phyloP scores from a whole-genome alignment of 2,329 filamentous ascomycete genomes.

The Alternaria brassicae region DNA sequence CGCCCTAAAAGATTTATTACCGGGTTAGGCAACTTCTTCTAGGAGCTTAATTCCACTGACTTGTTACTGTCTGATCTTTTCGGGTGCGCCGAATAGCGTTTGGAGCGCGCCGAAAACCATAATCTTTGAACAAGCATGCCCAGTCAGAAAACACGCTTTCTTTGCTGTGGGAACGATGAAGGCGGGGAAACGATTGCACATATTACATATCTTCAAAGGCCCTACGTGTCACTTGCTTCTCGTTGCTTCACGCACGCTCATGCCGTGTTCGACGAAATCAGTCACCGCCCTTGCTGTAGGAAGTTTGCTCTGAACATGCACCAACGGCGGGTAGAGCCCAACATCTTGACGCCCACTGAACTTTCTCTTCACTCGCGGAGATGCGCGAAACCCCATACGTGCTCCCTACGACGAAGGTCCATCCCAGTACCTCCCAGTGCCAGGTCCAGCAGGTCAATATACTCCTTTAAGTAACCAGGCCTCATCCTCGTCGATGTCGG shows the following conservation, averaged over 20 bases:
- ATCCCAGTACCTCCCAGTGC: neutral
- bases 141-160: neutral
- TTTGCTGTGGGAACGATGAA: neutral
- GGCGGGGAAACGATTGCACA: neutral
- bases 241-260: neutral
- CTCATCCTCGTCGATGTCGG: conserved; percentile 19
- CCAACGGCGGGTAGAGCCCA: neutral
- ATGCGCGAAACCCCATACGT: neutral
- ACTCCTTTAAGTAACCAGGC: conserved; percentile 30
- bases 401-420: neutral
- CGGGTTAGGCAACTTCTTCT: no score
- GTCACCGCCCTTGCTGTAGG: neutral
- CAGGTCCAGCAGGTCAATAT: conserved; percentile 11
- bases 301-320: neutral
- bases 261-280: neutral
- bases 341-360: neutral
- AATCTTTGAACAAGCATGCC: no score
- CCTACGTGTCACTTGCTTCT: neutral
- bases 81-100: no score
- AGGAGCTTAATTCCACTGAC: no score
- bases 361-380: neutral
- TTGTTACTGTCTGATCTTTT: no score
- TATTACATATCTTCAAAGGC: neutral
- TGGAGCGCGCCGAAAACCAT: no score
- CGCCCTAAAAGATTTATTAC: no score